Evolutionary conservation across 1,284 basidiomycete species (phyloP).

Genomic region (Papiliotrema nemorosa): DNA sequence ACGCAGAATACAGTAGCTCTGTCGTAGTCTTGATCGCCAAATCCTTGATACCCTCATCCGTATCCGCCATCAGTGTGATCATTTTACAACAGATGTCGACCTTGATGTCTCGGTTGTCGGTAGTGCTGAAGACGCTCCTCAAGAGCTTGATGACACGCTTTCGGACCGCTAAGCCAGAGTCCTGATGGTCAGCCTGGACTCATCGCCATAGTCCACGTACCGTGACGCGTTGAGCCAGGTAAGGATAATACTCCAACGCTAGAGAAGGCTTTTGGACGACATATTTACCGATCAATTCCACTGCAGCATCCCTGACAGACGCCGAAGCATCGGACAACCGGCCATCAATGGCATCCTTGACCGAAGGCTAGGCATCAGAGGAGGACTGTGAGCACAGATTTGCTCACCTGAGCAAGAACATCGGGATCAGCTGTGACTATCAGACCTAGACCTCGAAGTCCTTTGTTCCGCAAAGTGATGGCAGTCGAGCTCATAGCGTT

Average conservation of each 20-base stretch:
- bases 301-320: slow-evolving; percentile 89
- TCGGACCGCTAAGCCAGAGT: slow-evolving; percentile 86
- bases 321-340: slow-evolving; percentile 86
- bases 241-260: slow-evolving; percentile 76
- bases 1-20: slow-evolving; percentile 74
- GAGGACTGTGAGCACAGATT: neutral
- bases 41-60: slow-evolving; percentile 89
- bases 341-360: slow-evolving; percentile 76
- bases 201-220: slow-evolving; percentile 52
- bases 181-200: slow-evolving; percentile 52
- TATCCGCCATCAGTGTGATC: slow-evolving; percentile 73
- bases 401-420: slow-evolving; percentile 67
- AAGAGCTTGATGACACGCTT: slow-evolving; percentile 93
- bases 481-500: slow-evolving; percentile 71
- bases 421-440: slow-evolving; percentile 80
- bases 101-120: slow-evolving; percentile 58
- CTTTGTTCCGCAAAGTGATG: slow-evolving; percentile 86
- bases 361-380: slow-evolving; percentile 56
- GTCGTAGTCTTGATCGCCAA: slow-evolving; percentile 81
- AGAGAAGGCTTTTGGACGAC: slow-evolving; percentile 81
- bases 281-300: slow-evolving; percentile 93
- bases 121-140: slow-evolving; percentile 70
- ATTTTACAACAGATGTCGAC: slow-evolving; percentile 79
- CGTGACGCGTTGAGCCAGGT: slow-evolving; percentile 80
- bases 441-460: slow-evolving; percentile 75